Evolutionary conservation across 1,284 basidiomycete genomes (phyloP), one percentile per base, ranked within the genome.

Genomic region (Puccinia brachypodii): DNA sequence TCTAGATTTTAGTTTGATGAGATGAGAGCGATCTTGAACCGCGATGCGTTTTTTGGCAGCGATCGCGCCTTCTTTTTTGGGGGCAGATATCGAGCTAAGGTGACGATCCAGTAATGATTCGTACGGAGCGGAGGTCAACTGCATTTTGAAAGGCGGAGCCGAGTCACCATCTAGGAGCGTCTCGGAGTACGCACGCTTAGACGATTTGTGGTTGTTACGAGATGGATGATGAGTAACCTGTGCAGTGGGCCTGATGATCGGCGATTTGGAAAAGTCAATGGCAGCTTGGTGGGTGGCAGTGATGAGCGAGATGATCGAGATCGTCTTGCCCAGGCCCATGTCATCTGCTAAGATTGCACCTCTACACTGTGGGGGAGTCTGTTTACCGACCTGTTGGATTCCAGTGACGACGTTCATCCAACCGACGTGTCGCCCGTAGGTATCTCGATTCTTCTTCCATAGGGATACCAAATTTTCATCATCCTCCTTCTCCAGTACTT

Each of bases 281-380:
- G 97, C 94, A 0, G 93, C 90, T 50, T 86, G 84, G 33, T 94
- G 88, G 1, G 96, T 98, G 28, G 92, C 90, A 3, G 95, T 95
- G 77, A 99, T 93, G 75, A 99, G 89, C 3, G 96, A 93, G 47
- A 91, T 89, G 53, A 98, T 92, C 40, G 95, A 94, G 77, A 99
- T 95, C 0, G 97, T 99, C 88, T 99, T 99, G 38, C 97, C 97
- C 16, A 99, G 90, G 84, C 97, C 97, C 96, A 98, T 88, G 71
- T 88, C 88, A 83, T 88, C 88, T 33, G 88, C 88, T 47, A 99
- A 89, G 84, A 99, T 95, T 0, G 95, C 91, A 36, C 96, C 94
- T 87, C 94, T 94, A 62, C 92, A 89, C 85, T 98, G 86, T 1
- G 84, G 84, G 91, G 83, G 89, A 85, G 19, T 94, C 93, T 86